Conservation (phyloP, 1,284 basidiomycete genomes). For the Pterulicium gracile region DNA sequence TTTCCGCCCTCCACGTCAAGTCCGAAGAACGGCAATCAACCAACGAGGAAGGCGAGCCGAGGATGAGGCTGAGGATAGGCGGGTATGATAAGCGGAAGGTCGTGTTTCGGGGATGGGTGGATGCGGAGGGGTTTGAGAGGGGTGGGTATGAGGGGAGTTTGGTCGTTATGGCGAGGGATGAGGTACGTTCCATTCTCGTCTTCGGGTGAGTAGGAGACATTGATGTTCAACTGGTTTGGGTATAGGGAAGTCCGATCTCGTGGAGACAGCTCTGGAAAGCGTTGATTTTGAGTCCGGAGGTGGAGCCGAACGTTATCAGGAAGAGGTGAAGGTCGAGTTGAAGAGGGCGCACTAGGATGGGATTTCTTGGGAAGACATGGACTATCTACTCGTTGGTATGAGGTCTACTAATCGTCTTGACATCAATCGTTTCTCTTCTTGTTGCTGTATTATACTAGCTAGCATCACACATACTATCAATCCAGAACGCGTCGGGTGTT, state of each 20-base stretch:
- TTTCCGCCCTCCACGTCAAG: slow-evolving; percentile 38
- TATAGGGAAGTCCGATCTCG: slow-evolving; percentile 61
- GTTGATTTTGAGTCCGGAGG: slow-evolving; percentile 33
- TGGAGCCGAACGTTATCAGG: slow-evolving; percentile 49
- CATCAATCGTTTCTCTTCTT: too few relatives aligned
- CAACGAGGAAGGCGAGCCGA: slow-evolving; percentile 11
- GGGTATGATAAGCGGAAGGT: slow-evolving; percentile 51
- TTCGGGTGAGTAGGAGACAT: slow-evolving; percentile 1
- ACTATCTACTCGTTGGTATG: too few relatives aligned
- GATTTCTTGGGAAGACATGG: too few relatives aligned
- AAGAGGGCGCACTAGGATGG: too few relatives aligned
- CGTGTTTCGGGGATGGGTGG: slow-evolving; percentile 60
- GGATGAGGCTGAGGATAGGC: slow-evolving; percentile 44
- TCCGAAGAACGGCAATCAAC: slow-evolving; percentile 32
- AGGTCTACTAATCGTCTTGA: too few relatives aligned
- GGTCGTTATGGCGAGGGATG: slow-evolving; percentile 54
- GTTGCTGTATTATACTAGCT: too few relatives aligned
- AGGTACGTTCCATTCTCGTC: slow-evolving; percentile 26
- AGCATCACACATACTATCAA: too few relatives aligned
- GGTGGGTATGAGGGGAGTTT: slow-evolving; percentile 41
- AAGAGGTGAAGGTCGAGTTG: too few relatives aligned
- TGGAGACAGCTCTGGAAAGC: slow-evolving; percentile 66
- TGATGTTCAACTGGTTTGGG: slow-evolving; percentile 4
- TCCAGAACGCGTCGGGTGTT: too few relatives aligned
- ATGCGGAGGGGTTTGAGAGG: slow-evolving; percentile 46